Evolutionary conservation across 768 basidiomycete species (phyloP).

Genomic region (Boletus rufocinnamomeus): DNA sequence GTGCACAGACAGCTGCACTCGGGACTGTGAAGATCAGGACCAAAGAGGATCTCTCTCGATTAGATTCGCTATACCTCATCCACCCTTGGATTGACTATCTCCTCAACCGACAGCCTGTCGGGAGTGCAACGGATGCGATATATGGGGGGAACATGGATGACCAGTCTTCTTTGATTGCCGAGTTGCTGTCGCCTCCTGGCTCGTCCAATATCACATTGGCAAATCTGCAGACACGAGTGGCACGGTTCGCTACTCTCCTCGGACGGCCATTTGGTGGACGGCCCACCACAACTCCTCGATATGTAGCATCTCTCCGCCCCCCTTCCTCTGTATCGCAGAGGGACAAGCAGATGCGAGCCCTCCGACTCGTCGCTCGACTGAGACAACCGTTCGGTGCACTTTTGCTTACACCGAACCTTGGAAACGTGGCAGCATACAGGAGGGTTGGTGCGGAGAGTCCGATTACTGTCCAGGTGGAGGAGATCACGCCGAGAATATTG

Average conservation of each 20-base stretch:
- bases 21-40: neutral
- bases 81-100: neutral
- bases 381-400: neutral
- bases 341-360: neutral
- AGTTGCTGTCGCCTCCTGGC: no score
- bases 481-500: neutral
- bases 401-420: neutral
- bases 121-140: neutral
- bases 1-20: neutral
- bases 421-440: neutral
- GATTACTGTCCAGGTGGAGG: neutral
- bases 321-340: neutral
- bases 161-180: no score
- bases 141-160: neutral
- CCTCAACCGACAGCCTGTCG: neutral
- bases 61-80: neutral
- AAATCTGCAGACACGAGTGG: no score
- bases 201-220: no score
- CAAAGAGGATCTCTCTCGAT: neutral
- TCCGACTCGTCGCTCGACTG: neutral
- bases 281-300: no score
- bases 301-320: neutral
- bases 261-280: no score
- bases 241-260: no score
- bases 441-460: neutral